A percentile compares a stretch with the other conserved stretches of the same genome.
Evolutionary conservation across 768 basidiomycete genomes (phyloP).

Genomic region (Zangia roseola): DNA sequence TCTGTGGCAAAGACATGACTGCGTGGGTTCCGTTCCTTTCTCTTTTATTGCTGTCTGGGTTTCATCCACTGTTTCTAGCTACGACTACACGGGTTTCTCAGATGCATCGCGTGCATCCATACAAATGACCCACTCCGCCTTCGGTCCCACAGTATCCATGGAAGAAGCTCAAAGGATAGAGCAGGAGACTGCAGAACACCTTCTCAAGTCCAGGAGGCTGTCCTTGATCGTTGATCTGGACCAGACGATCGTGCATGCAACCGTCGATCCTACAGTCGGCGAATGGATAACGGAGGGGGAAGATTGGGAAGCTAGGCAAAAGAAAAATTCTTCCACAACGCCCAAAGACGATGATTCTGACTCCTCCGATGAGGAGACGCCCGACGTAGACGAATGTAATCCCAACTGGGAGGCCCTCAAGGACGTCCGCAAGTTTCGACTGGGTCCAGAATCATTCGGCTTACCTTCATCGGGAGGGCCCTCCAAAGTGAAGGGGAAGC

Average conservation of each 20-base stretch:
- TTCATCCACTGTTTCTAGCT: slow-evolving; percentile 38
- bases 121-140: slow-evolving; percentile 92
- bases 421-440: slow-evolving; percentile 86
- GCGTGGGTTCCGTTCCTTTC: slow-evolving; percentile 47
- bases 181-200: slow-evolving; percentile 72
- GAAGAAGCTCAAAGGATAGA: slow-evolving; percentile 92
- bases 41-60: slow-evolving; percentile 1
- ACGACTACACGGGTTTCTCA: slow-evolving; percentile 86
- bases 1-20: slow-evolving; percentile 96
- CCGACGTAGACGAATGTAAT: slow-evolving; percentile 65
- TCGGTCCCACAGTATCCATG: slow-evolving; percentile 87
- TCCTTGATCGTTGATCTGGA: slow-evolving; percentile 98
- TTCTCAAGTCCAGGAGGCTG: slow-evolving; percentile 74
- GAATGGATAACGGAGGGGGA: slow-evolving; percentile 93
- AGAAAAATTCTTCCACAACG: slow-evolving; percentile 38
- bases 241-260: slow-evolving; percentile 98
- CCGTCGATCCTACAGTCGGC: slow-evolving; percentile 96
- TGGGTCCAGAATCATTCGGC: slow-evolving; percentile 74
- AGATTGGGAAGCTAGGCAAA: slow-evolving; percentile 68
- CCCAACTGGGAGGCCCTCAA: slow-evolving; percentile 91
- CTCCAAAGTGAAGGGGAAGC: slow-evolving; percentile 53
- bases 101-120: slow-evolving; percentile 86
- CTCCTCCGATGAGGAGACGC: slow-evolving; percentile 39
- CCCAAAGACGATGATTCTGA: slow-evolving; percentile 32
- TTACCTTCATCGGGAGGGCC: slow-evolving; percentile 40